phyloP scores from a whole-genome alignment of 192 early-diverging fungal genomes.

The Gaertneriomyces semiglobifer region DNA sequence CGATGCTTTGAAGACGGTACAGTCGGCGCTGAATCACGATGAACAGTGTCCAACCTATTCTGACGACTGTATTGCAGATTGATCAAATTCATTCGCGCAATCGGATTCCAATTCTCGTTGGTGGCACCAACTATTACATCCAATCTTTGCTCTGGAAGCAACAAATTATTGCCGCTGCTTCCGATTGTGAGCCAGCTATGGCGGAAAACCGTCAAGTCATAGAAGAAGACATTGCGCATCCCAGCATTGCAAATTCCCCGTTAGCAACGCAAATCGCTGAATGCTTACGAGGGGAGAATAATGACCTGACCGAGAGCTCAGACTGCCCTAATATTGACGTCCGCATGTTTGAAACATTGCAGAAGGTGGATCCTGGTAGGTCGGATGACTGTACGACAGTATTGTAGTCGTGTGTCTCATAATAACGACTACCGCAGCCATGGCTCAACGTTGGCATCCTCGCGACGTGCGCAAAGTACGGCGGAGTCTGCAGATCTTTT shows the following conservation, averaged over 20 bases:
- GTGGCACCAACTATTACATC: slow-evolving; percentile 97
- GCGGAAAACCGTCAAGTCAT: not conserved
- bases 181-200: not conserved
- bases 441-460: slow-evolving; percentile 69
- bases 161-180: slow-evolving; percentile 47
- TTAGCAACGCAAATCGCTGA: slow-evolving; percentile 18
- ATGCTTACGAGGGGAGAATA: too few species aligned
- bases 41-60: too few species aligned
- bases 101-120: slow-evolving; percentile 81
- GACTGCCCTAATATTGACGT: too few species aligned
- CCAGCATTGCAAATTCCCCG: slow-evolving; percentile 14
- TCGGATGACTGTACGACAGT: slow-evolving; percentile 29
- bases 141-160: slow-evolving; percentile 83
- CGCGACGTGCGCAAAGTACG: slow-evolving; percentile 84
- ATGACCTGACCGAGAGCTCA: too few species aligned
- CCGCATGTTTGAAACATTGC: slow-evolving; percentile 63
- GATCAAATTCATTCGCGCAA: slow-evolving; percentile 68
- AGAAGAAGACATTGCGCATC: slow-evolving; percentile 28
- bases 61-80: slow-evolving; percentile 39
- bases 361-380: slow-evolving; percentile 77
- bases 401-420: not conserved
- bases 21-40: not conserved
- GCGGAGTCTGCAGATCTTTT: slow-evolving; percentile 75
- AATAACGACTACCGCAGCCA: slow-evolving; percentile 33
- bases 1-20: slow-evolving; percentile 69